Evolutionary conservation across 106 monocot species (phyloP), one percentile per base, ranked within the genome.

Genomic region (Dendrobium huoshanense): DNA sequence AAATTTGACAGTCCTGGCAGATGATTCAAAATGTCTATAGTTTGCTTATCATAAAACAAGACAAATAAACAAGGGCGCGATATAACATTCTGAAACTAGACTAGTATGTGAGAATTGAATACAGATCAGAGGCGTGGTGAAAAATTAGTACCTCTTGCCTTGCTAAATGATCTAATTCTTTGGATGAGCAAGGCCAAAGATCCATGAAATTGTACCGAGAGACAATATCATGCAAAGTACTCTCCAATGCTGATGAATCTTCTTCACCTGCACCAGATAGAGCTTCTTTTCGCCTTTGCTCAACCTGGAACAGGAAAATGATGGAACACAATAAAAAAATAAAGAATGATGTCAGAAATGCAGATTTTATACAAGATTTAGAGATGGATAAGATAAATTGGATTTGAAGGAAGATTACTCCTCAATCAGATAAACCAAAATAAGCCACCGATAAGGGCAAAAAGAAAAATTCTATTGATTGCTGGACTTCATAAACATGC

Each of bases 101-200:
- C 31, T 16, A 25, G 41, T 41, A 73, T 8, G 41, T 16, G 6
- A 73, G 17, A 73, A 40, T 17, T 41, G 9, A 68, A 10, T 68
- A 16, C 70, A 44, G 37, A 74, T 74, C 9, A 44, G 74, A 44
- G 19, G 74, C 8, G 1, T 73, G 20, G 13, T 74, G 2, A 0
- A 41, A 27, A 70, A 70, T n/a, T 24, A 49, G 13, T 84, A 98
- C 98, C 95, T 98, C 88, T 81, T 98, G 95, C 75, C 89, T 85
- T 79, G 89, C 83, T 72, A 98, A 84, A 86, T 92, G 88, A 89
- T 98, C 95, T 58, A 98, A 72, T 68, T 98, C 98, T 79, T 92
- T 95, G 37, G 91, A 87, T 79, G 98, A 92, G 80, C 98, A 95
- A 83, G 98, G 98, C 86, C 89, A 95, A 80, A 98, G 92, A 91